Evolutionary conservation across 2,329 filamentous ascomycete genomes (phyloP), one percentile per base, ranked within the genome.

Genomic region (Apiospora rasikravindrae): DNA sequence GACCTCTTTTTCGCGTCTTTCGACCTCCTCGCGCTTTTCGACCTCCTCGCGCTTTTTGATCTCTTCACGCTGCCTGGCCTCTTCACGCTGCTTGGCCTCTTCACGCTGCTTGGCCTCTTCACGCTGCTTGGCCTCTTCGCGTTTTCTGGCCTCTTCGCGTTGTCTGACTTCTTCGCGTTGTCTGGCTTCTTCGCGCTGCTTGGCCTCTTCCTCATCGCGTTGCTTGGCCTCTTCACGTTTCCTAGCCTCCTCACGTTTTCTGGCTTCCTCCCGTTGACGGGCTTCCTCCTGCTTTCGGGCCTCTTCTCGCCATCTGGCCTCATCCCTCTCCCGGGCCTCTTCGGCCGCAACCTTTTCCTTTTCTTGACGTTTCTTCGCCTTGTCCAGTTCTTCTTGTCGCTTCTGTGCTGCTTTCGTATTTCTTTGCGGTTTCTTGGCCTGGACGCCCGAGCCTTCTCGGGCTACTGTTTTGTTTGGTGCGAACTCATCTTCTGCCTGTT

Each of bases 351-450:
- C 53, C 19, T 61, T 29, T 37, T 61, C 29, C 29, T 61, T 16
- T 22, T 26, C 26, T 14, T 26, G 44, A 40, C n/a, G 33, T 29
- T 51, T 37, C 14, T 16, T 57, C 24, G 49, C 24, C n/a, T 42
- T n/a, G 22, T 22, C 53, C 37, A 64, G 19, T 8, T 40, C 33
- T 24, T 40, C 33, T 24, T 40, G 33, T 40, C 22, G 33, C 29
- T 64, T 22, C 33, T 40, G 57, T 51, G 49, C 49, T 24, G 49
- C 49, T 26, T 51, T 51, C 26, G 11, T 37, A 13, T 44, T 47
- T 73, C 33, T 5, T 16, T 53, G 67, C 13, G 22, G 47, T 64
- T 71, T 47, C 53, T 16, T 42, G 33, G 37, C 61, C 42, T 42
- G 49, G 64, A 26, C 42, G 69, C 70, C 51, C n/a, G 37, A 11